Evolutionary conservation across 1,139 yeast species (phyloP), one percentile per base, ranked within the genome.

Genomic region (Suhomyces bolitotheri): DNA sequence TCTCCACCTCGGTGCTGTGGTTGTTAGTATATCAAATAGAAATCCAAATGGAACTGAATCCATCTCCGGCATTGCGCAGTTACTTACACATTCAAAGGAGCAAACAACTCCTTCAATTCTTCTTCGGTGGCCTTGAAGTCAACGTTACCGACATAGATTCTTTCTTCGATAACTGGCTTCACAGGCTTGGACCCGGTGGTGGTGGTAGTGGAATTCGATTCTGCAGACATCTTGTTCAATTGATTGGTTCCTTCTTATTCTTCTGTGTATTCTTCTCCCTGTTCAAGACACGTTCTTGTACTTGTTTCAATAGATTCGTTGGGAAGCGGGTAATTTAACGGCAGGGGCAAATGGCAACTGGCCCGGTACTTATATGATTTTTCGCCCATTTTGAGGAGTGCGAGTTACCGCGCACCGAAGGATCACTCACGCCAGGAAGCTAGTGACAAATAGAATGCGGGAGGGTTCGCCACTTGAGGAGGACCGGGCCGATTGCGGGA

Each of bases 111-210:
- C 35, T 53, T 54, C 43, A 79, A 64, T 36, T 77, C 82, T 4
- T 66, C 72, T 51, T 76, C 82, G 22, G 75, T 72, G 26, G 81
- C 73, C 33, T 66, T 58, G 53, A 63, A 77, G 51, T 75, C 76
- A 41, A 79, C 73, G 50, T 79, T 79, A 37, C 78, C 76, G 40
- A 79, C 36, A 43, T 51, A 53, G 45, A 69, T 58, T 64, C 75
- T 68, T 31, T 65, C 69, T 51, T 63, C 71, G 51, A 67, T 64
- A 32, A 59, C 50, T 36, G 59, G 58, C 45, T 62, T 61, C 16
- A 15, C 34, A 21, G 37, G 19, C 12, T 21, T 29, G 30, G 37
- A 27, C 27, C 35, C 9, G 17, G 26, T 17, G 27, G 22, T 10
- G 20, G 20, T 17, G 20, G 20, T 8, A 8, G 7, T 17, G 20